Base-by-base conservation (phyloP, 176 grass and related monocot genomes). In the Carex scoparia region DNA sequence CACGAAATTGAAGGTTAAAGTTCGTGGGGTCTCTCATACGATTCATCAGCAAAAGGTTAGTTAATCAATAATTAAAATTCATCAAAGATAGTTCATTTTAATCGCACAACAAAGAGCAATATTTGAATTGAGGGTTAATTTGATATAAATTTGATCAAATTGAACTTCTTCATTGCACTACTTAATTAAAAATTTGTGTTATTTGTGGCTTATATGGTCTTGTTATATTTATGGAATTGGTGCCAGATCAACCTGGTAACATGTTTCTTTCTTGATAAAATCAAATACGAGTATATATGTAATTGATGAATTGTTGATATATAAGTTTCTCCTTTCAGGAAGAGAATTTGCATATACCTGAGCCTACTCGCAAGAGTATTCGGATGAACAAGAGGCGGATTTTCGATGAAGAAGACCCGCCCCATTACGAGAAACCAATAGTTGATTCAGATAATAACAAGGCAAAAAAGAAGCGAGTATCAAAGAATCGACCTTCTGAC, bases 1-100 rank as follows among this genome's bases (percentile, higher is more conserved):
- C 32, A 91, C 85, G 33, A 94, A 88, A 79, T 86, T 98, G 19
- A 98, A 91, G 85, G 80, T 98, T n/a, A 98, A 93, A 78, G 85
- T 94, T 81, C 87, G 85, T 19, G 92, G 92, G 37, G 81, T 97
- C 48, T 92, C 84, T 16, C 90, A 83, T 38, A 89, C 80, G 13
- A 61, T 87, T 59, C 88, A 87, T 86, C 67, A 84, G 75, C 84
- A 87, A 3, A 94, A 94, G 92, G 92, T 92, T 72, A 33, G 91
- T 85, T 87, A 35, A 77, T 42, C 81, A 27, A 72, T 63, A 28
- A 27, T 10, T 51, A 51, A 62, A 62, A 63, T 63, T 63, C 61
- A 23, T 23, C 0, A 23, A 23, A 23, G 23, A 23, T 23, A 23
- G 23, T 23, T 23, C 23, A 23, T 23, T 23, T 23, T 23, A 23